Base-by-base conservation (phyloP, 108 stramenopile genomes). In the Parmales sp. region DNA sequence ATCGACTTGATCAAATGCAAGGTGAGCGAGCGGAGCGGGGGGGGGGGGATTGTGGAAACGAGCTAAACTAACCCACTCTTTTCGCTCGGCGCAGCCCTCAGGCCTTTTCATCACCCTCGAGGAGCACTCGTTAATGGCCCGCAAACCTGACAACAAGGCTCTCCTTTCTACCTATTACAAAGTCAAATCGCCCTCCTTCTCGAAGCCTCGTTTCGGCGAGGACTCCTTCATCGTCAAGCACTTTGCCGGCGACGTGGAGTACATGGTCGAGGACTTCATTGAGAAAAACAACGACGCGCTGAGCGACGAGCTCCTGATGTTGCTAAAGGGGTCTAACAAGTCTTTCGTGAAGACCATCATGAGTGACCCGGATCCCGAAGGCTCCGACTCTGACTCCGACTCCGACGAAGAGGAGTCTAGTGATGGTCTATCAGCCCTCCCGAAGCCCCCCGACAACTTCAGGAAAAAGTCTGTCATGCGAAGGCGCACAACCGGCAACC, bases 401-500 rank as follows among this genome's bases (percentile, higher is more conserved):
- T n/a, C 26, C 3, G 45, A 46, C 45, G 6, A 4, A 5, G 22
- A 23, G 8, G 8, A 16, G 13, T 9, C n/a, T n/a, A n/a, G n/a
- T n/a, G 8, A 39, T 6, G 69, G 48, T 11, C 29, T 22, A 25
- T 37, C 23, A 23, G 29, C 64, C 71, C 39, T 39, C 36, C 25
- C 37, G 0, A 20, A 29, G 26, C 66, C 22, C 66, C 44, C 2
- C 66, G 26, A 26, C 80, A 86, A 39, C 82, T 96, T 43, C 86
- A 92, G 37, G 67, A 60, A 28, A 85, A 88, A 6, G 85, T 97
- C 46, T 89, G 93, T 66, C 72, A 73, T 29, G 46, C 22, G 46
- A 2, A n/a, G 23, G 16, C 46, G 46, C 16, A 23, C 29, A 4
- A 60, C 54, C 2, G 31, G 22, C 11, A 38, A 69, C 36, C 76